Evolutionary conservation across 768 basidiomycete species (phyloP).

Genomic region (Pluteus cervinus): DNA sequence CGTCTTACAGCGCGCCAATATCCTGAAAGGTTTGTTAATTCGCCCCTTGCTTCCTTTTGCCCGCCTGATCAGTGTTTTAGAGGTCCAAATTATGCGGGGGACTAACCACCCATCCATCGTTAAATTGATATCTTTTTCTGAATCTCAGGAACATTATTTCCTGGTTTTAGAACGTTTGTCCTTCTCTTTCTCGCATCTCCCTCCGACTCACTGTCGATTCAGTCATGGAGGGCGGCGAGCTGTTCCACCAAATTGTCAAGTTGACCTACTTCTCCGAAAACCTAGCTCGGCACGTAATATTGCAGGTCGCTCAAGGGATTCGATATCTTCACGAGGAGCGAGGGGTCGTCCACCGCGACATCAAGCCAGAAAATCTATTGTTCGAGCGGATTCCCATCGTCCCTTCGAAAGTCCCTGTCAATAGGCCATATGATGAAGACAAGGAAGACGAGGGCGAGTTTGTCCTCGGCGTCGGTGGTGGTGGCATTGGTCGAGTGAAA

Average conservation of each 20-base stretch:
- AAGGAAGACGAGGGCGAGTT: slow-evolving; percentile 99
- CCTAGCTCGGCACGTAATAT: slow-evolving; percentile 93
- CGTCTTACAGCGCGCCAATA: slow-evolving; percentile 81
- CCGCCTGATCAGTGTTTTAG: slow-evolving; percentile 31
- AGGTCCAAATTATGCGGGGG: slow-evolving; percentile 99
- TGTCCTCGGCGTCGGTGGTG: slow-evolving; percentile 85
- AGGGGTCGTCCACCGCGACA: slow-evolving; percentile 97
- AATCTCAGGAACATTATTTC: slow-evolving; percentile 91
- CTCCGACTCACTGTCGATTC: slow-evolving; percentile 12
- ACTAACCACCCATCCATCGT: slow-evolving; percentile 90
- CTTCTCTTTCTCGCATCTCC: neutral
- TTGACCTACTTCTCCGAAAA: slow-evolving; percentile 98
- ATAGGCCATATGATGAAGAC: slow-evolving; percentile 92
- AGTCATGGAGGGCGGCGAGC: slow-evolving; percentile 98
- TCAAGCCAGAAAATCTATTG: slow-evolving; percentile 96
- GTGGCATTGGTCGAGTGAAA: slow-evolving; percentile 96
- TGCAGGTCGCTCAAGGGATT: slow-evolving; percentile 93
- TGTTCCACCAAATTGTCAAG: slow-evolving; percentile 99
- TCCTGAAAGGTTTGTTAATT: slow-evolving; percentile 71
- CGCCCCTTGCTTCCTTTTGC: neutral
- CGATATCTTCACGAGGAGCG: slow-evolving; percentile 95
- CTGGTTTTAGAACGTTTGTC: slow-evolving; percentile 83
- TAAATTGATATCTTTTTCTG: slow-evolving; percentile 87
- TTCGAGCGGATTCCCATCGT: slow-evolving; percentile 91
- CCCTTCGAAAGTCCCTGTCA: slow-evolving; percentile 69